Base-by-base conservation (phyloP, 148 eudicot genomes). In the Beta vulgaris region DNA sequence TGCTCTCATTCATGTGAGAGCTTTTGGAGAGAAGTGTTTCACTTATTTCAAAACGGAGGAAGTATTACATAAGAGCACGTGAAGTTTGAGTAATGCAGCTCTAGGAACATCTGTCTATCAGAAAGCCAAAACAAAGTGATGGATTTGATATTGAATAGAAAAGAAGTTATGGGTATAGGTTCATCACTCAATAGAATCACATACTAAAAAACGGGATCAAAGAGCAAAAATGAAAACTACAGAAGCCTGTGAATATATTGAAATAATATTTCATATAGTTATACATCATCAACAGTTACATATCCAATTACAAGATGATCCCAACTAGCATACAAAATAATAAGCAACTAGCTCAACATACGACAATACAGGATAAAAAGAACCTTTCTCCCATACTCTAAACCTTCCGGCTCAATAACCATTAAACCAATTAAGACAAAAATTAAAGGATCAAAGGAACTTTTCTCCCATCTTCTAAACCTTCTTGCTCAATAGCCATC, bases 271-370 rank as follows among this genome's bases (percentile, higher is more conserved):
- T 48, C 28, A 73, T 74, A 46, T 37, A 76, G 77, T 76, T 72
- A 40, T 81, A 81, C 80, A 76, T 65, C 51, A 80, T 80, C 57
- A 49, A 60, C 7, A 46, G 25, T 74, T 74, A 35, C 35, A 25
- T 72, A 57, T 39, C 51, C 65, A 74, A 74, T 74, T 32, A 63
- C 77, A 74, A 60, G 76, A 31, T 42, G 49, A 26, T 43, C 68
- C 6, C 46, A 61, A 61, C 61, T 58, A 4, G 36, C 53, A 72
- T 59, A 39, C 26, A 43, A n/a, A n/a, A n/a, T 19, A 7, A 40
- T 42, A 43, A 73, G 48, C 68, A 31, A 48, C 40, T 60, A 29
- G 68, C 40, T 37, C 67, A 43, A 59, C 10, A 73, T 18, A 29
- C 43, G 54, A 63, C 26, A 31, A 19, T 46, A 23, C 37, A 63